Evolutionary conservation across 1,284 basidiomycete species (phyloP).

Genomic region (Tilletia caries): DNA sequence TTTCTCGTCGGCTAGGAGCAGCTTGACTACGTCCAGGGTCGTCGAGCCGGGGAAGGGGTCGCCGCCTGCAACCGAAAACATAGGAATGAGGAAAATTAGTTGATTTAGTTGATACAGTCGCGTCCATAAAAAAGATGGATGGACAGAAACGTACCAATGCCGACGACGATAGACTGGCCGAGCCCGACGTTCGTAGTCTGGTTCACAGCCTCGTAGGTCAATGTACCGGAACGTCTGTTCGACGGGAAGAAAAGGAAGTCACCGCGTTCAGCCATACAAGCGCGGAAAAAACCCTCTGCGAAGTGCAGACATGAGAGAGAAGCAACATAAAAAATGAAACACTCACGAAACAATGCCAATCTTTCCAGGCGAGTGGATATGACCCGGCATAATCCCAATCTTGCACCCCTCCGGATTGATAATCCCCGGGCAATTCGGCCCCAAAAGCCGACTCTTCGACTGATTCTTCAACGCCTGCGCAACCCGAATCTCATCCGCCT

Average conservation of each 20-base stretch:
- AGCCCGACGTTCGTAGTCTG: slow-evolving; percentile 94
- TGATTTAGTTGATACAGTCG: background rate
- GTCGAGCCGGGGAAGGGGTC: slow-evolving; percentile 97
- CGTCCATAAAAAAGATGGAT: background rate
- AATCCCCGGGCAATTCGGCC: slow-evolving; percentile 94
- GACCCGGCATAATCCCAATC: slow-evolving; percentile 99
- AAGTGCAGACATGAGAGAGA: no score
- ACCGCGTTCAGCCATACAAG: background rate
- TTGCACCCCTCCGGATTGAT: slow-evolving; percentile 95
- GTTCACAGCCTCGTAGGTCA: slow-evolving; percentile 55
- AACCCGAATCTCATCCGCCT: slow-evolving; percentile 59
- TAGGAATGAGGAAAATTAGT: background rate
- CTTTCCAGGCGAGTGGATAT: slow-evolving; percentile 91
- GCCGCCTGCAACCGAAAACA: no score
- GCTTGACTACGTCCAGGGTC: slow-evolving; percentile 94
- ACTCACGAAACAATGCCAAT: slow-evolving; percentile 77
- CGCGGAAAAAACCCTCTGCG: no score
- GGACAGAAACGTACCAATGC: slow-evolving; percentile 66
- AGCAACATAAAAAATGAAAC: no score
- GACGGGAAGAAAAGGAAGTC: slow-evolving; percentile 11
- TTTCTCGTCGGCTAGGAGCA: slow-evolving; percentile 83
- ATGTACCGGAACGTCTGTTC: slow-evolving; percentile 41
- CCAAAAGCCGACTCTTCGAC: slow-evolving; percentile 78
- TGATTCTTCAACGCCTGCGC: slow-evolving; percentile 90
- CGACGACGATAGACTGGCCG: slow-evolving; percentile 92